A percentile compares a stretch with the other conserved stretches of the same genome.
Conservation (phyloP, 1,139 yeast species). For the Zygosaccharomyces pseudobailii region DNA sequence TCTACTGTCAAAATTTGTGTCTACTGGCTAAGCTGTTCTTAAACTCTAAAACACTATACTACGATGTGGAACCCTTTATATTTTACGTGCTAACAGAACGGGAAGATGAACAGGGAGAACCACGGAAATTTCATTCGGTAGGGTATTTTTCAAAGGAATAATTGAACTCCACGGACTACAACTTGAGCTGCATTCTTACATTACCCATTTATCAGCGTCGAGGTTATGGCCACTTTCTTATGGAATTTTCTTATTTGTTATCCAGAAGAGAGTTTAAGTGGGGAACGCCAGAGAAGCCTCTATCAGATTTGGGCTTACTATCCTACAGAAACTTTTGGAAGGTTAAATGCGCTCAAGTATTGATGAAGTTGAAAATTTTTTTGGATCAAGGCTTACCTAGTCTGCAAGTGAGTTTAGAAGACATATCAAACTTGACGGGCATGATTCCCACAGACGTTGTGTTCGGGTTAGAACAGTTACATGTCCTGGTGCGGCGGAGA, state of each 20-base stretch:
- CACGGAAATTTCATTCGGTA: conserved; percentile 64
- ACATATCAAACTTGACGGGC: conserved; percentile 67
- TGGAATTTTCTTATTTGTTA: conserved; percentile 82
- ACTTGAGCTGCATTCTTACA: conserved; percentile 85
- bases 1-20: conserved; percentile 86
- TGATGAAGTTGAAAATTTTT: conserved; percentile 26
- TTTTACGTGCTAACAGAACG: conserved; percentile 79
- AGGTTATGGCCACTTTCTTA: conserved; percentile 85
- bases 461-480: conserved; percentile 75
- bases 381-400: conserved; percentile 4
- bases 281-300: conserved; percentile 95
- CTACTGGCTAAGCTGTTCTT: conserved; percentile 81
- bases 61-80: conserved; percentile 92
- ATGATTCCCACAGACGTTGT: conserved; percentile 85
- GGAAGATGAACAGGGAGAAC: conserved; percentile 42
- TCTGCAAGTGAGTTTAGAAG: conserved; percentile 47
- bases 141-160: conserved; percentile 95
- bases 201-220: conserved; percentile 81
- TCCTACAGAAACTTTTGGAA: conserved; percentile 91
- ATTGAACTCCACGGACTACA: conserved; percentile 65
- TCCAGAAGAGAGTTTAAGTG: conserved; percentile 67
- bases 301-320: conserved; percentile 77
- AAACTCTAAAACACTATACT: conserved; percentile 85
- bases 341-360: conserved; percentile 45
- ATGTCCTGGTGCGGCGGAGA: conserved; percentile 40